These are phyloP conservation scores for Pyricularia pennisetigena DNA, from an alignment of 2,329 filamentous ascomycete species.

Conservation along the genomic window DNA sequence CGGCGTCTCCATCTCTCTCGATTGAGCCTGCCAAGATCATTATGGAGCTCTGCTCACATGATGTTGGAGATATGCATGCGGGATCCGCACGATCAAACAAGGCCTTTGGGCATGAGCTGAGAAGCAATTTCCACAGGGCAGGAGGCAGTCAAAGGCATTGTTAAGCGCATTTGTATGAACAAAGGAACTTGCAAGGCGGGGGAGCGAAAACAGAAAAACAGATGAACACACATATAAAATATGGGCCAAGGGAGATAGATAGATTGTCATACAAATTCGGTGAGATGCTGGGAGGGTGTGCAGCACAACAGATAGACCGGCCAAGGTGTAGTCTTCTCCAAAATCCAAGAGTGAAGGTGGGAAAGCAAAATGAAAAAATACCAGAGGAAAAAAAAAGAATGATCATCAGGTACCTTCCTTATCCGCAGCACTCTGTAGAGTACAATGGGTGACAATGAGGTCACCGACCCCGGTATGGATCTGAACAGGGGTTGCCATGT, in stretches of 20 bases:
- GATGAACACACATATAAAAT: not conserved
- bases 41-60: not conserved
- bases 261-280: not conserved
- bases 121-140: not conserved
- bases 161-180: not conserved
- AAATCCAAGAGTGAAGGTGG: not conserved
- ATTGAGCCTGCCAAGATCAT: not conserved
- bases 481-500: not conserved
- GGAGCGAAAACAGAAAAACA: slow-evolving; percentile 4
- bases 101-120: not conserved
- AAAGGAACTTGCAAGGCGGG: not conserved
- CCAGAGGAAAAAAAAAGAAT: no score
- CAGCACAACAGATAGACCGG: not conserved
- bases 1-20: not conserved
- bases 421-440: no score
- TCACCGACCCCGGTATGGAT: not conserved
- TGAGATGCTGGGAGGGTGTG: not conserved
- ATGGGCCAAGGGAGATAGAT: not conserved
- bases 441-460: not conserved
- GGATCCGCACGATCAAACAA: not conserved
- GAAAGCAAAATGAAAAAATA: no score
- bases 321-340: not conserved
- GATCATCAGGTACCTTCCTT: no score
- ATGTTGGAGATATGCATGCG: not conserved
- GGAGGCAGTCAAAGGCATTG: not conserved